phyloP scores from a whole-genome alignment of 148 eudicot genomes.

The Rhododendron molle region DNA sequence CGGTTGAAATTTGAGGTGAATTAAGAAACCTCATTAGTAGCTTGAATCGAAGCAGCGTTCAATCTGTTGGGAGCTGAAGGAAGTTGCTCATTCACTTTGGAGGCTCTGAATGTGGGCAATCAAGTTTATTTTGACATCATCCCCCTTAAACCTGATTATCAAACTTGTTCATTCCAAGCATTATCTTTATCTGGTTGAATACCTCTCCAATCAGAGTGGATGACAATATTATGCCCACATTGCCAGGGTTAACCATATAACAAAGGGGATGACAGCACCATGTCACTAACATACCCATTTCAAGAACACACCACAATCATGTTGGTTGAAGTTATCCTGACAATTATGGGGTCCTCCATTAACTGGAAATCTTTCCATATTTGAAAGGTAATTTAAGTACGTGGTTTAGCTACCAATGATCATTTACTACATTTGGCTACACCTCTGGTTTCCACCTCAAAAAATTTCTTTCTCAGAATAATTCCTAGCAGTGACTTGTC shows the following conservation, averaged over 20 bases:
- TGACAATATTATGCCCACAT: background rate
- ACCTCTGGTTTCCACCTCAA: background rate
- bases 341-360: conserved; percentile 65
- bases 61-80: too few relatives aligned
- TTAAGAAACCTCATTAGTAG: too few relatives aligned
- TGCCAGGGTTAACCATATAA: background rate
- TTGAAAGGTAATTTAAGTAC: conserved; percentile 51
- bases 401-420: background rate
- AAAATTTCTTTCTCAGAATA: conserved; percentile 39
- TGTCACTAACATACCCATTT: conserved; percentile 26
- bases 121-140: too few relatives aligned
- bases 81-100: too few relatives aligned
- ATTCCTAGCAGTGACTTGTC: conserved; percentile 65
- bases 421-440: background rate
- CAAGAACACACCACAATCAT: conserved; percentile 61
- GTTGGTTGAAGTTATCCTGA: conserved; percentile 65
- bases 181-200: too few relatives aligned
- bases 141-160: too few relatives aligned
- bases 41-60: too few relatives aligned
- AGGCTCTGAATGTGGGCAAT: too few relatives aligned
- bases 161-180: too few relatives aligned
- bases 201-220: background rate
- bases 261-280: conserved; percentile 5
- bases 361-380: conserved; percentile 60
- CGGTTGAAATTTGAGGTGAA: too few relatives aligned